Conservation (phyloP, 345 rosid genomes). For the Theobroma cacao region DNA sequence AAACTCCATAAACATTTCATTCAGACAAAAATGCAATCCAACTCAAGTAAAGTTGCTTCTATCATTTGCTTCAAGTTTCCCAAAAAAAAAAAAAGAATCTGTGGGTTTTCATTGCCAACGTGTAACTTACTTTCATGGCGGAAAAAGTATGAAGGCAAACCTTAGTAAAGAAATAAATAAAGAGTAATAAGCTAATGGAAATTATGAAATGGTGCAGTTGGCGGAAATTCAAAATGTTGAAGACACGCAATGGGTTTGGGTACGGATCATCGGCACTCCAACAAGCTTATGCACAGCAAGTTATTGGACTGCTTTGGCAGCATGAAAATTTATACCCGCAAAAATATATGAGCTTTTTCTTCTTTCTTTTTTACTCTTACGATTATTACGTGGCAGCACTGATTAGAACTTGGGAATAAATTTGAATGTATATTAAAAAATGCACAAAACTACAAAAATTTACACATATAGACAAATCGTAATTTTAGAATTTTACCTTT, state of each 20-base stretch:
- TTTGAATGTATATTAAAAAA: not conserved
- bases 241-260: slow-evolving; percentile 54
- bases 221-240: slow-evolving; percentile 47
- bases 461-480: no score
- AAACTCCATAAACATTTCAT: not conserved
- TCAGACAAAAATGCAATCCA: not conserved
- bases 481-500: no score
- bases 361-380: not conserved
- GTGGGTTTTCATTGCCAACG: not conserved
- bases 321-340: slow-evolving; percentile 20
- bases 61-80: not conserved
- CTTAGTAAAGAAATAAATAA: not conserved
- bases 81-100: not conserved
- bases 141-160: not conserved
- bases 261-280: slow-evolving; percentile 55
- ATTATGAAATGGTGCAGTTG: slow-evolving; percentile 35
- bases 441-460: not conserved
- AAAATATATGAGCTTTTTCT: not conserved
- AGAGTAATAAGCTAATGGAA: slow-evolving; percentile 13
- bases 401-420: not conserved
- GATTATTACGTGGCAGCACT: not conserved
- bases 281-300: slow-evolving; percentile 41
- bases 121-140: not conserved
- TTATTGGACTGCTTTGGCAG: slow-evolving; percentile 44
- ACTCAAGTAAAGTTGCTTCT: not conserved